These are phyloP conservation scores for Termitomyces sp. DNA, from an alignment of 768 basidiomycete genomes.

Conservation along the genomic window DNA sequence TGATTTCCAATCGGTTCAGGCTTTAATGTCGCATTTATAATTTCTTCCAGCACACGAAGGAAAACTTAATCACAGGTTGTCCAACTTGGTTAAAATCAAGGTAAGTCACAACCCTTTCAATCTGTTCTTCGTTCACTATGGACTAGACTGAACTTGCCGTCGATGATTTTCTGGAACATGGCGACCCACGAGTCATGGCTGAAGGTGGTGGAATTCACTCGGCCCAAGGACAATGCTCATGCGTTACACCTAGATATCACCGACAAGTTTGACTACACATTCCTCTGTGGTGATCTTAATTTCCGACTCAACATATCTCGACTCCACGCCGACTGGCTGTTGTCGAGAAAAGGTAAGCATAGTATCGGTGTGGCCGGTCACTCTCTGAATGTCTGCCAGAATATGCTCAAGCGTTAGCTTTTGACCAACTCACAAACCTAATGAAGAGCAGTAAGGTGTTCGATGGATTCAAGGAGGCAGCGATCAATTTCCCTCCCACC, in stretches of 20 bases:
- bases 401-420: slow-evolving; percentile 79
- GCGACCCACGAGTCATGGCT: slow-evolving; percentile 59
- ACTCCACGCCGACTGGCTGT: slow-evolving; percentile 91
- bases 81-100: slow-evolving; percentile 88
- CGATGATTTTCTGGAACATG: slow-evolving; percentile 63
- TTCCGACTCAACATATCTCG: slow-evolving; percentile 87
- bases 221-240: neutral
- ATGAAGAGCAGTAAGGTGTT: slow-evolving; percentile 70
- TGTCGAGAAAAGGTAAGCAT: slow-evolving; percentile 63
- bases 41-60: slow-evolving; percentile 61
- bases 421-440: slow-evolving; percentile 80
- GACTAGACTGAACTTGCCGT: slow-evolving; percentile 65
- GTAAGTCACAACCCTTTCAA: slow-evolving; percentile 23
- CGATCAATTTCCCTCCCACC: slow-evolving; percentile 85
- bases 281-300: slow-evolving; percentile 88
- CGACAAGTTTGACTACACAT: slow-evolving; percentile 85
- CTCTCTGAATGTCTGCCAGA: slow-evolving; percentile 35
- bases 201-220: slow-evolving; percentile 47
- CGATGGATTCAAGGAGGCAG: slow-evolving; percentile 71
- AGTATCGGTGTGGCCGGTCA: neutral
- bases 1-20: slow-evolving; percentile 16
- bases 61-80: slow-evolving; percentile 69
- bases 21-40: neutral
- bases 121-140: neutral
- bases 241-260: slow-evolving; percentile 53